These are phyloP conservation scores for Kodamaea neixiangensis DNA, from an alignment of 805 yeast species.

Conservation along the genomic window DNA sequence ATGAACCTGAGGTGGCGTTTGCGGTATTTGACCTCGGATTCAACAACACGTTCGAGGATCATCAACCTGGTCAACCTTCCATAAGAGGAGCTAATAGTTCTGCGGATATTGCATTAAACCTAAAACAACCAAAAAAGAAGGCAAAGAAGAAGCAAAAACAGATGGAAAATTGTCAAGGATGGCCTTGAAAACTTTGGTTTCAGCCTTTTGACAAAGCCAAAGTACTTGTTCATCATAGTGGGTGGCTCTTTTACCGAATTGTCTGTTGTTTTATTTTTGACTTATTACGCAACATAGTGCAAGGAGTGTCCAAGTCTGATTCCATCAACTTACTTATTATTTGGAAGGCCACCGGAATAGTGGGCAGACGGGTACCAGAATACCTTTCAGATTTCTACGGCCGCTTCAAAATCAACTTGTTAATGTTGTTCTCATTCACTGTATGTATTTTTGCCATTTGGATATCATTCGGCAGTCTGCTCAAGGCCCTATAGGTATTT, in stretches of 20 bases:
- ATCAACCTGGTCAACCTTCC: neutral
- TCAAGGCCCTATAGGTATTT: constrained; percentile 31
- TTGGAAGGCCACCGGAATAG: constrained; percentile 32
- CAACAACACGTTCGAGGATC: neutral
- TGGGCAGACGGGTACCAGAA: constrained; percentile 37
- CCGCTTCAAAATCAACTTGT: constrained; percentile 32
- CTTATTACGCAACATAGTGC: constrained; percentile 37
- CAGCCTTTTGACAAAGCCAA: constrained; percentile 12
- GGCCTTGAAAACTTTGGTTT: constrained; percentile 4
- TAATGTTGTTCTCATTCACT: constrained; percentile 29
- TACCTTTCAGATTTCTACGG: constrained; percentile 29
- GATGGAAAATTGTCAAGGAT: neutral
- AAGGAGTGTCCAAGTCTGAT: constrained; percentile 30
- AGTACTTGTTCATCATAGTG: constrained; percentile 26
- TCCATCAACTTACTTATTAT: constrained; percentile 30
- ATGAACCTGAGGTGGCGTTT: neutral
- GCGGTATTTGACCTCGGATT: neutral
- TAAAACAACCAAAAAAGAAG: neutral
- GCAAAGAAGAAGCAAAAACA: neutral
- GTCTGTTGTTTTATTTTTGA: constrained; percentile 28
- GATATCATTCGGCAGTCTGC: constrained; percentile 34
- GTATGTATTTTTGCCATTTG: constrained; percentile 31
- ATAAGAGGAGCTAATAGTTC: too few species aligned
- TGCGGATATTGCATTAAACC: too few species aligned
- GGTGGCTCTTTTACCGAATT: constrained; percentile 37